These are phyloP conservation scores for Fusarium sp. DNA, from an alignment of 2,329 filamentous ascomycete species.

Conservation along the genomic window DNA sequence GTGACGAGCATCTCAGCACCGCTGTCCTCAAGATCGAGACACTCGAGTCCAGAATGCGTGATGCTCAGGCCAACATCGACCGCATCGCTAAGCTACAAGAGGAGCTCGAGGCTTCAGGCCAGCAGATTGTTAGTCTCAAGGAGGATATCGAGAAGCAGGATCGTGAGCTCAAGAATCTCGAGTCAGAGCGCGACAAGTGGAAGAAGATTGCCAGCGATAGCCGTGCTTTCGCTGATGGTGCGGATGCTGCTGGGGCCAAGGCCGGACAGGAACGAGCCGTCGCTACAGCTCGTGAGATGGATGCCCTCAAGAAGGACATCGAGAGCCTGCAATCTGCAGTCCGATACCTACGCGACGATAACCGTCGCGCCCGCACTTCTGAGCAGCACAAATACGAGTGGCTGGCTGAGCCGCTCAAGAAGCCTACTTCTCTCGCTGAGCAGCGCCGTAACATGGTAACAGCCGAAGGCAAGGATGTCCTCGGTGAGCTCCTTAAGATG, in stretches of 20 bases:
- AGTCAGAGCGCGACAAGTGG: slow-evolving; percentile 77
- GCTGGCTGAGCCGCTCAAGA: slow-evolving; percentile 70
- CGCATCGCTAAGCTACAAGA: slow-evolving; percentile 75
- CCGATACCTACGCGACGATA: slow-evolving; percentile 76
- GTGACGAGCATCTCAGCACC: slow-evolving; percentile 87
- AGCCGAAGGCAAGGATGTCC: slow-evolving; percentile 73
- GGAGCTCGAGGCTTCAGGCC: slow-evolving; percentile 66
- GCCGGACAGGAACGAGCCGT: slow-evolving; percentile 76
- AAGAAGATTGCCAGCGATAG: slow-evolving; percentile 77
- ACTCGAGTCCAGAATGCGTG: slow-evolving; percentile 87
- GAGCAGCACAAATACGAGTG: slow-evolving; percentile 71
- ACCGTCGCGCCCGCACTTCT: slow-evolving; percentile 69
- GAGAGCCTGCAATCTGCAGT: slow-evolving; percentile 73
- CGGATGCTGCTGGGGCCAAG: slow-evolving; percentile 65
- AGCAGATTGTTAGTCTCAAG: slow-evolving; percentile 65
- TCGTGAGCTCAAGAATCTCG: slow-evolving; percentile 73
- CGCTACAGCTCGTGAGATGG: slow-evolving; percentile 79
- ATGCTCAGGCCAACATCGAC: slow-evolving; percentile 82
- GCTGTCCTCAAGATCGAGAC: slow-evolving; percentile 93
- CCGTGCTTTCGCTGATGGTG: slow-evolving; percentile 66
- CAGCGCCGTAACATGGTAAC: slow-evolving; percentile 66
- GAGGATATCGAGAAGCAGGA: slow-evolving; percentile 77
- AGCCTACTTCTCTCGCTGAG: slow-evolving; percentile 59
- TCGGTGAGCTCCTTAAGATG: slow-evolving; percentile 74
- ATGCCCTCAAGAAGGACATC: slow-evolving; percentile 77